Evolutionary conservation across 164 flowering plant species (phyloP).

Genomic region (Platanus orientalis): DNA sequence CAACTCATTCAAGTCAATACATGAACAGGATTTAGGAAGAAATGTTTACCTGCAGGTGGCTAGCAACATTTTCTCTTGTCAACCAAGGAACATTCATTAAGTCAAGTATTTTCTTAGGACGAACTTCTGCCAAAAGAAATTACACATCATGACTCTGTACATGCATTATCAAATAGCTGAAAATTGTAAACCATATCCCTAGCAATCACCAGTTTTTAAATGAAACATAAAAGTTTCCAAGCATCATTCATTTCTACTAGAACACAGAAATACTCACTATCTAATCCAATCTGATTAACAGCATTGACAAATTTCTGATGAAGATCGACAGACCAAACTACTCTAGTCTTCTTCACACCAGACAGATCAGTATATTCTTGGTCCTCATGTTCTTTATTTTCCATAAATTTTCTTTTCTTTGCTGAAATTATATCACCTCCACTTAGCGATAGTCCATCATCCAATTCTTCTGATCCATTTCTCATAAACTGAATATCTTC

Average conservation of each 20-base stretch:
- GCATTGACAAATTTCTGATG: constrained; percentile 93
- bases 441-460: constrained; percentile 35
- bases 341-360: constrained; percentile 72
- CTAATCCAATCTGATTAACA: constrained; percentile 86
- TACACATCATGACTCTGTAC: constrained; percentile 14
- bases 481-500: constrained; percentile 43
- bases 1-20: neutral
- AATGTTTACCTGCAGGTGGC: constrained; percentile 85
- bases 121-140: constrained; percentile 61
- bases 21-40: constrained; percentile 1
- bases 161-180: constrained; percentile 16
- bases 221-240: neutral
- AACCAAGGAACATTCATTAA: constrained; percentile 93
- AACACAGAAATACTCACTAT: constrained; percentile 58
- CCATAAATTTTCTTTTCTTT: constrained; percentile 69
- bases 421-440: constrained; percentile 44
- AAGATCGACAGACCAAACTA: constrained; percentile 92
- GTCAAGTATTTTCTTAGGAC: constrained; percentile 94
- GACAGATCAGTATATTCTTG: constrained; percentile 50
- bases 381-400: constrained; percentile 49
- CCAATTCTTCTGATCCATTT: constrained; percentile 41
- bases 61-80: constrained; percentile 96
- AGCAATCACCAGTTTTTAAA: neutral
- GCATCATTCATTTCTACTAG: neutral
- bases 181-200: neutral